Evolutionary conservation across 1,139 yeast genomes (phyloP).

Genomic region (Geotrichum carabidarum): DNA sequence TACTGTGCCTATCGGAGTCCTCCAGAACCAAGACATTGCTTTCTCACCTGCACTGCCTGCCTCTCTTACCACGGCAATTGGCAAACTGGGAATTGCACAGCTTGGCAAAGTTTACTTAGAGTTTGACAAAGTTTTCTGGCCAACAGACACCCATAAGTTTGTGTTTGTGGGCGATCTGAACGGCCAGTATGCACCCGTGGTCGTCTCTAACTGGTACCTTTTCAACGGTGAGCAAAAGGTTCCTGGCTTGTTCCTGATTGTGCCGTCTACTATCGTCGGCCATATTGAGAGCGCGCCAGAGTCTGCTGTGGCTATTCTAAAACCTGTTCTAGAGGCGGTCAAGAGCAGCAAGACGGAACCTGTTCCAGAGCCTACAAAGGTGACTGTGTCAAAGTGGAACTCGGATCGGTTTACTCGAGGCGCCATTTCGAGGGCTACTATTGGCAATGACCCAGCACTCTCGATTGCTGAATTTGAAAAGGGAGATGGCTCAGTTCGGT

Average conservation of each 20-base stretch:
- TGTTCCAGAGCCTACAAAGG: constrained; percentile 49
- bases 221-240: constrained; percentile 31
- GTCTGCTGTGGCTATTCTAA: constrained; percentile 44
- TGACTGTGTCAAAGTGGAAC: constrained; percentile 63
- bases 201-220: constrained; percentile 43
- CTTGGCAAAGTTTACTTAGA: constrained; percentile 76
- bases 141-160: constrained; percentile 47
- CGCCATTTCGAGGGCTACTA: constrained; percentile 62
- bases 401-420: constrained; percentile 65
- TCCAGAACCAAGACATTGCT: constrained; percentile 47
- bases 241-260: constrained; percentile 26
- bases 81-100: constrained; percentile 58
- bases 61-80: constrained; percentile 44
- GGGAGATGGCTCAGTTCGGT: constrained; percentile 56
- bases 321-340: constrained; percentile 42
- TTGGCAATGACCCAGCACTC: constrained; percentile 64
- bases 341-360: constrained; percentile 26
- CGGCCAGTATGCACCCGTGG: constrained; percentile 46
- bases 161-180: constrained; percentile 36
- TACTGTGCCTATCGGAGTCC: constrained; percentile 69
- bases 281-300: constrained; percentile 44
- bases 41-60: constrained; percentile 39
- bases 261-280: constrained; percentile 48
- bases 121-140: constrained; percentile 70
- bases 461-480: constrained; percentile 51